phyloP scores from a whole-genome alignment of 805 yeast genomes.

The Tetrapisispora nanseiensis region DNA sequence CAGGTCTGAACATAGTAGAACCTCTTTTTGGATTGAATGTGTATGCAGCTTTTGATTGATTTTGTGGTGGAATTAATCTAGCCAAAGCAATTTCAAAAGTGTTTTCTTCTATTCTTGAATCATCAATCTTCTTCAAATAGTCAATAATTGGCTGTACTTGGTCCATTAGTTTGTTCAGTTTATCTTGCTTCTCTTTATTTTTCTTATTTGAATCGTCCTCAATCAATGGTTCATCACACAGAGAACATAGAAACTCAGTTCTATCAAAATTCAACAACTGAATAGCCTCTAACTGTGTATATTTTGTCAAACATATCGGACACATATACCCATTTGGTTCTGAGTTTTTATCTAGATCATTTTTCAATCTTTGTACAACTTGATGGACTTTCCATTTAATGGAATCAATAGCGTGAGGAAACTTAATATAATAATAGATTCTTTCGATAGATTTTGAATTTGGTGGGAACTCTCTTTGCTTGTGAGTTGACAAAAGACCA shows the following conservation, averaged over 20 bases:
- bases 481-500: conserved; percentile 59
- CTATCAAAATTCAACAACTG: conserved; percentile 70
- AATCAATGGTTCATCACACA: conserved; percentile 64
- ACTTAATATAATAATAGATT: conserved; percentile 79
- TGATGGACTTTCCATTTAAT: conserved; percentile 94
- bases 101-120: conserved; percentile 72
- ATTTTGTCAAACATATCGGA: conserved; percentile 73
- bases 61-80: conserved; percentile 75
- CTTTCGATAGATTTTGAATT: conserved; percentile 59
- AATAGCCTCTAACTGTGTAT: conserved; percentile 80
- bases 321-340: conserved; percentile 94
- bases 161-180: conserved; percentile 73
- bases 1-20: conserved; percentile 35
- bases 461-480: conserved; percentile 59
- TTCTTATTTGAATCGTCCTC: conserved; percentile 87
- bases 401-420: conserved; percentile 89
- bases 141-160: conserved; percentile 84
- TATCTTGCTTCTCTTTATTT: conserved; percentile 70
- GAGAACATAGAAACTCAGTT: conserved; percentile 72
- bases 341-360: conserved; percentile 72
- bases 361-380: conserved; percentile 66
- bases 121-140: conserved; percentile 73
- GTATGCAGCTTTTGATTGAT: conserved; percentile 59
- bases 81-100: conserved; percentile 79
- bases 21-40: conserved; percentile 44